Conservation (phyloP, 352 stramenopile genomes). For the Plasmopara muralis region DNA sequence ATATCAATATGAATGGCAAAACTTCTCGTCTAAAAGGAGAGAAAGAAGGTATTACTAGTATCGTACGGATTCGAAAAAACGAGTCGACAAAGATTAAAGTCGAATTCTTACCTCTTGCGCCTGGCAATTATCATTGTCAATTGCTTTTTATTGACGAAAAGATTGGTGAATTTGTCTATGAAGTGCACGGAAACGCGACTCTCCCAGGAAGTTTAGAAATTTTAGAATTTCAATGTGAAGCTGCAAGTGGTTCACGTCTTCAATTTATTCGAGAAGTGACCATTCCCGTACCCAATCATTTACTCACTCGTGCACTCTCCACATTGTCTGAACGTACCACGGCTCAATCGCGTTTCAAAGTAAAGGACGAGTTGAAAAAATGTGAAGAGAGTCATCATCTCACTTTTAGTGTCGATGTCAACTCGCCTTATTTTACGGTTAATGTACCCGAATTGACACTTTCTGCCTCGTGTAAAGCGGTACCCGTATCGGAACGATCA, state of each 20-base stretch:
- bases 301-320: conserved; percentile 64
- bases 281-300: conserved; percentile 73
- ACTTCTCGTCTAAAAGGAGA: not conserved
- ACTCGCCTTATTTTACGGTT: conserved; percentile 83
- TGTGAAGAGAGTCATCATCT: conserved; percentile 69
- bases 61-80: conserved; percentile 37
- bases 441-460: conserved; percentile 47
- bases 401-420: conserved; percentile 69
- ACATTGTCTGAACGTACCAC: conserved; percentile 62
- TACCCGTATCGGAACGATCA: conserved; percentile 12
- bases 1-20: not conserved
- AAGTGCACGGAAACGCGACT: conserved; percentile 77
- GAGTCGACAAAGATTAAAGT: conserved; percentile 65
- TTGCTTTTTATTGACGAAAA: conserved; percentile 89
- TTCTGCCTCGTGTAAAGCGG: conserved; percentile 3
- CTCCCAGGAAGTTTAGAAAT: conserved; percentile 71
- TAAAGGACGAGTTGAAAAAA: conserved; percentile 71
- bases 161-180: conserved; percentile 92
- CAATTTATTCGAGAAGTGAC: conserved; percentile 73
- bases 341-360: conserved; percentile 57
- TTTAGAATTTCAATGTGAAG: conserved; percentile 78
- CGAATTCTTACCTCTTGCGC: conserved; percentile 84
- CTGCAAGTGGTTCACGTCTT: conserved; percentile 15
- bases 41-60: not conserved
- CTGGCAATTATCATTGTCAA: conserved; percentile 86